Conservation (phyloP, 805 yeast species). For the Candida loeiensis region DNA sequence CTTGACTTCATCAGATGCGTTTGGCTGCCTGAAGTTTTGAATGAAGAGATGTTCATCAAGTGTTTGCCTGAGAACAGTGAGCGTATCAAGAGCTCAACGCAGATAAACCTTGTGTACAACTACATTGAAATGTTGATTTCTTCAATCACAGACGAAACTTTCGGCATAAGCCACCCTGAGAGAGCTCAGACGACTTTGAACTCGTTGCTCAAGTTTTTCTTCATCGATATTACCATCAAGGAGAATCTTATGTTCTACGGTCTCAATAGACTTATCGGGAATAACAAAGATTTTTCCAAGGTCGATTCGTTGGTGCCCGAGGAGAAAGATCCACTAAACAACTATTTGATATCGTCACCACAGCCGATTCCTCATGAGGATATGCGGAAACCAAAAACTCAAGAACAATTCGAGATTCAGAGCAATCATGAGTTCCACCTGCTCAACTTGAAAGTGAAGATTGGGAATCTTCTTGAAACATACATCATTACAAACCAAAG, state of each 20-base stretch:
- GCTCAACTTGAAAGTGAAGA: conserved; percentile 41
- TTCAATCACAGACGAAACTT: conserved; percentile 34
- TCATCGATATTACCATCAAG: conserved; percentile 40
- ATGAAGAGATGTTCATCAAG: conserved; percentile 31
- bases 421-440: conserved; percentile 43
- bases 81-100: conserved; percentile 32
- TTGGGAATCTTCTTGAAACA: conserved; percentile 49
- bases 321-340: conserved; percentile 19
- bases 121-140: conserved; percentile 50
- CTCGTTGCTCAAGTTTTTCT: conserved; percentile 32
- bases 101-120: conserved; percentile 49
- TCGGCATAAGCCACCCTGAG: conserved; percentile 18
- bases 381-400: not conserved
- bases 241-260: conserved; percentile 49
- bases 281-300: conserved; percentile 41
- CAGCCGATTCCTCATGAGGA: conserved; percentile 23
- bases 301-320: conserved; percentile 43
- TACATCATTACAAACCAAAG: conserved; percentile 28
- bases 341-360: conserved; percentile 22
- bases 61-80: conserved; percentile 51
- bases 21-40: conserved; percentile 28
- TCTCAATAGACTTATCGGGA: conserved; percentile 51
- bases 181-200: conserved; percentile 13
- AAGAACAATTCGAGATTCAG: conserved; percentile 16
- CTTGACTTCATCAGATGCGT: conserved; percentile 15